Evolutionary conservation across 2,329 filamentous ascomycete genomes (phyloP).

Genomic region (Neofusicoccum ribis): DNA sequence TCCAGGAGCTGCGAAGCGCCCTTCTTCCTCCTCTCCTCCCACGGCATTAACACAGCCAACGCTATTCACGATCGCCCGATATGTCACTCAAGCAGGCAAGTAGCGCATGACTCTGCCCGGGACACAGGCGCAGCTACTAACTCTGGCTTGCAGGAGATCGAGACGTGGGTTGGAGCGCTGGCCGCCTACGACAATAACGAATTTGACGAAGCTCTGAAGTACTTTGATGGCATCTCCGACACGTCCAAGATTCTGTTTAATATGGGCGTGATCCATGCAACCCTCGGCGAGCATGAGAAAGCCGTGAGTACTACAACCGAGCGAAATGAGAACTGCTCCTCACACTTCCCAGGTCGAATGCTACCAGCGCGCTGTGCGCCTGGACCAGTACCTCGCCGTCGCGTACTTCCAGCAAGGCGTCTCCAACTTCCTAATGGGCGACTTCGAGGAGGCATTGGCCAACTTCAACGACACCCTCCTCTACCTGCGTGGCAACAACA

Average conservation of each 20-base stretch:
- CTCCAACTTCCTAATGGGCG: constrained; percentile 93
- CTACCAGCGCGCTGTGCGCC: constrained; percentile 85
- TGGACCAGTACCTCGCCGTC: constrained; percentile 94
- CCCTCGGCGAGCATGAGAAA: constrained; percentile 91
- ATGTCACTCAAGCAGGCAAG: constrained; percentile 53
- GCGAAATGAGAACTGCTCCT: constrained; percentile 21
- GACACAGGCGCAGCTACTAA: constrained; percentile 27
- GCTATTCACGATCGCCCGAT: constrained; percentile 26
- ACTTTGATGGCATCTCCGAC: constrained; percentile 85
- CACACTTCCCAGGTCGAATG: constrained; percentile 72
- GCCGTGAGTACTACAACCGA: constrained; percentile 63
- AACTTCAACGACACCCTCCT: constrained; percentile 98
- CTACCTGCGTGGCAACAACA: constrained; percentile 91
- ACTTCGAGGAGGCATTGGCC: constrained; percentile 94
- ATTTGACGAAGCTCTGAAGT: constrained; percentile 82
- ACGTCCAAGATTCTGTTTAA: constrained; percentile 99
- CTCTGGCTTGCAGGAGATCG: constrained; percentile 74
- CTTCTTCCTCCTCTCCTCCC: background rate
- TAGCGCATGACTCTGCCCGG: constrained; percentile 21
- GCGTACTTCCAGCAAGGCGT: constrained; percentile 99
- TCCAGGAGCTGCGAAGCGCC: constrained; percentile 4
- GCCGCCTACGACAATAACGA: constrained; percentile 95
- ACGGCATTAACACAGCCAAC: background rate
- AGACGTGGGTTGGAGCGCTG: constrained; percentile 94
- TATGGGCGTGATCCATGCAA: constrained; percentile 95